Evolutionary conservation across 2,329 filamentous ascomycete genomes (phyloP).

Genomic region (Didymella sp.): DNA sequence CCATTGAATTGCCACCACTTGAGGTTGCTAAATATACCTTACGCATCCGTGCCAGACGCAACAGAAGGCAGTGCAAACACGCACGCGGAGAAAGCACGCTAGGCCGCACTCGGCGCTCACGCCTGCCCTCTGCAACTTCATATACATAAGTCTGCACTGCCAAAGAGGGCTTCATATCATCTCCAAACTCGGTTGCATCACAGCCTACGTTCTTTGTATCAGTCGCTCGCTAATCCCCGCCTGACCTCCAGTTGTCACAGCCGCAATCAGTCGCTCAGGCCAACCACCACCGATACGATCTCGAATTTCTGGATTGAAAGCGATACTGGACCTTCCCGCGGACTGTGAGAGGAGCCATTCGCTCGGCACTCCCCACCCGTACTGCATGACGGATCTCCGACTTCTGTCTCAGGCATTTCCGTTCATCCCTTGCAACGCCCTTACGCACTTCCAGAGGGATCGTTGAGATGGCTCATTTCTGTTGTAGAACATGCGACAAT

Average conservation of each 20-base stretch:
- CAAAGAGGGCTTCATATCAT: not conserved
- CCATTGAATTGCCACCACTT: not conserved
- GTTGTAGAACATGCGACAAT: slow-evolving; percentile 40
- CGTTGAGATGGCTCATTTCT: slow-evolving; percentile 22
- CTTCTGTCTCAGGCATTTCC: not conserved
- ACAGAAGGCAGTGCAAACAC: slow-evolving; percentile 17
- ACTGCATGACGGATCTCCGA: not conserved
- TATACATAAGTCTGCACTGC: slow-evolving; percentile 3
- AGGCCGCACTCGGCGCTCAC: slow-evolving; percentile 8
- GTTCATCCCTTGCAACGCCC: not conserved
- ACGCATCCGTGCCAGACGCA: slow-evolving; percentile 16
- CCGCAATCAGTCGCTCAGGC: slow-evolving; percentile 12
- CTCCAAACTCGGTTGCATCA: not conserved
- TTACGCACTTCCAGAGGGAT: not conserved
- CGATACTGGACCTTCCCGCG: not conserved
- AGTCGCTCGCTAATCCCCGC: slow-evolving; percentile 1
- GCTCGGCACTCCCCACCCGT: not conserved
- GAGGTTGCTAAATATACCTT: slow-evolving; percentile 17
- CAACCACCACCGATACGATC: slow-evolving; percentile 2
- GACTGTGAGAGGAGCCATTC: not conserved
- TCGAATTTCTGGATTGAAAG: not conserved
- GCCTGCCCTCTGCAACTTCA: slow-evolving; percentile 3
- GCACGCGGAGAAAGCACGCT: slow-evolving; percentile 5
- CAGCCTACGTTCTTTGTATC: not conserved
- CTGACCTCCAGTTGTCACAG: slow-evolving; percentile 2